A percentile compares a stretch with the other conserved stretches of the same genome.
phyloP scores from a whole-genome alignment of 2,329 filamentous ascomycete genomes.

The Botrytis pseudocinerea region DNA sequence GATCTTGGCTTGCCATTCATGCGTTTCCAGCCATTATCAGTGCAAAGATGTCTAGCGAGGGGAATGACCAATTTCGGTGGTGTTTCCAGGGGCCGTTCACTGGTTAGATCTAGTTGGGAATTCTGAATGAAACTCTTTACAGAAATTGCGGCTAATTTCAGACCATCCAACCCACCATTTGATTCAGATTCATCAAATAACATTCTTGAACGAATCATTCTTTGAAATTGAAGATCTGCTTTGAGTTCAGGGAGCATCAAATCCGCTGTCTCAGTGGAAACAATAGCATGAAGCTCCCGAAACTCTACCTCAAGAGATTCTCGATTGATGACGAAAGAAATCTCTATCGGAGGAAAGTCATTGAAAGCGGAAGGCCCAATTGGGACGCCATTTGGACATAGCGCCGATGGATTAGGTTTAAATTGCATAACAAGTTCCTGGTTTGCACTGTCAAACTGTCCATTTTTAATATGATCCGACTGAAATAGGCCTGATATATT shows the following conservation, averaged over 20 bases:
- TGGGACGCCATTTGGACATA: conserved; percentile 7
- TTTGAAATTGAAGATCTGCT: conserved; percentile 40
- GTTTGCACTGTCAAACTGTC: neutral
- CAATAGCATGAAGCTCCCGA: conserved; percentile 32
- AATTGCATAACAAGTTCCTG: conserved; percentile 34
- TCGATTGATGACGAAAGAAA: conserved; percentile 33
- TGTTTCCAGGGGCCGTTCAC: conserved; percentile 29
- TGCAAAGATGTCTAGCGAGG: conserved; percentile 35
- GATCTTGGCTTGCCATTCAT: neutral
- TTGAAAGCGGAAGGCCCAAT: conserved; percentile 32
- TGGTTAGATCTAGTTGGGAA: conserved; percentile 29
- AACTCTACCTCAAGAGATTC: conserved; percentile 27
- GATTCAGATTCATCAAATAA: neutral
- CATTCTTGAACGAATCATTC: conserved; percentile 32
- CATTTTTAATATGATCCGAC: neutral
- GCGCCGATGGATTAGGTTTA: conserved; percentile 37
- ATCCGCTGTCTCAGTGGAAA: conserved; percentile 32
- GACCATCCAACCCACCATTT: neutral
- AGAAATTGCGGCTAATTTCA: conserved; percentile 15
- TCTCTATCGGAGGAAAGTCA: conserved; percentile 39
- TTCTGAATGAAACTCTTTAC: conserved; percentile 32
- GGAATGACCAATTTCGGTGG: conserved; percentile 36
- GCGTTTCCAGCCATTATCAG: neutral
- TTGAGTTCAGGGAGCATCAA: conserved; percentile 39
- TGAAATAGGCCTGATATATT: conserved; percentile 31